Conservation (phyloP, 1,284 basidiomycete species). For the Termitomyces sp. region DNA sequence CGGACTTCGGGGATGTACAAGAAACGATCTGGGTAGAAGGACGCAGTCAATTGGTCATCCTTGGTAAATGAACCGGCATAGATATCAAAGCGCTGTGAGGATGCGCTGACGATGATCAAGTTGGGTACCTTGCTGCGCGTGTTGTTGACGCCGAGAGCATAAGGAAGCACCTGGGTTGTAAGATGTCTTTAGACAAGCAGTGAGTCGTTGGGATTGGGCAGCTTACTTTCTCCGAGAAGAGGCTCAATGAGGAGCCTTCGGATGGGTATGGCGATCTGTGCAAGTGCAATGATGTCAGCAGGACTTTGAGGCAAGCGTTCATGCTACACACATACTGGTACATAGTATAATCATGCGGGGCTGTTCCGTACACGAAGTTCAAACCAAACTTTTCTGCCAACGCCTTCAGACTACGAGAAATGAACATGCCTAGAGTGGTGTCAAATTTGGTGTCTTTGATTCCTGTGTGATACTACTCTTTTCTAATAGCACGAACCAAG, state of each 20-base stretch:
- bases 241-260: conserved; percentile 54
- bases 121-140: conserved; percentile 51
- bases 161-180: conserved; percentile 40
- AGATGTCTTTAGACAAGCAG: background rate
- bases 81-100: conserved; percentile 72
- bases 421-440: conserved; percentile 43
- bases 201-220: background rate
- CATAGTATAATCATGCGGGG: conserved; percentile 70
- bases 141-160: conserved; percentile 55
- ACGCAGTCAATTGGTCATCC: conserved; percentile 73
- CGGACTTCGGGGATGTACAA: conserved; percentile 52
- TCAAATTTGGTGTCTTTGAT: conserved; percentile 45
- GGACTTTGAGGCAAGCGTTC: background rate
- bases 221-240: conserved; percentile 55
- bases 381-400: conserved; percentile 54
- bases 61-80: conserved; percentile 66
- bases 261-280: conserved; percentile 59
- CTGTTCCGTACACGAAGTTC: conserved; percentile 52
- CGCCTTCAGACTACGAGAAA: conserved; percentile 50
- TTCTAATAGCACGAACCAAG: background rate
- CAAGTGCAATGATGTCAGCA: background rate
- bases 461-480: conserved; percentile 51
- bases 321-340: conserved; percentile 42
- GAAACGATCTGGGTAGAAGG: conserved; percentile 63
- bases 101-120: conserved; percentile 69